Evolutionary conservation across 768 basidiomycete species (phyloP).

Genomic region (Hygrophorus pudorinus): DNA sequence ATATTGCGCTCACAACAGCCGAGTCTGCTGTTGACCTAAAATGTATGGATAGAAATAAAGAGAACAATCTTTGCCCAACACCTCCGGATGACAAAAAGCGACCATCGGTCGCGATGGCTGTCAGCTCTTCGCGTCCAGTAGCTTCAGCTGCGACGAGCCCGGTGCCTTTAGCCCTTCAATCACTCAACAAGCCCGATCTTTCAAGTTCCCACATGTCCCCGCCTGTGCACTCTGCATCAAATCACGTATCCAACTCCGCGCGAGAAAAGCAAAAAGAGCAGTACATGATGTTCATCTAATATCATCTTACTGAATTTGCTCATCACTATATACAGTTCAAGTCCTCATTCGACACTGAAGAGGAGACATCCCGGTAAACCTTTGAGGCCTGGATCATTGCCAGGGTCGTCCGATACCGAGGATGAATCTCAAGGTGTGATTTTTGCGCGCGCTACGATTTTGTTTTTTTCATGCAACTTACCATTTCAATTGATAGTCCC

Average conservation of each 20-base stretch:
- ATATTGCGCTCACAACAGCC: background rate
- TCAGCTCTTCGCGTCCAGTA: conserved; percentile 1
- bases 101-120: background rate
- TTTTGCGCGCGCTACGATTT: background rate
- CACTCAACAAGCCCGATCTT: no score
- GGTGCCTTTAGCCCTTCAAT: background rate
- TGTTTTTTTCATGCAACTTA: no score
- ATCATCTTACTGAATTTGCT: no score
- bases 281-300: no score
- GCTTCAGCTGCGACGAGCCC: background rate
- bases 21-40: background rate
- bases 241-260: conserved; percentile 7
- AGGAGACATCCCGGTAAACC: no score
- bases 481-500: background rate
- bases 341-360: conserved; percentile 7
- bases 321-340: background rate
- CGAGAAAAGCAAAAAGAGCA: no score
- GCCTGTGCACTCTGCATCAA: no score
- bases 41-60: background rate
- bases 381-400: no score
- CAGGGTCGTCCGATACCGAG: conserved; percentile 16
- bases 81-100: background rate
- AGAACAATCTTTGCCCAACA: background rate
- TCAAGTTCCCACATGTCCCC: no score
- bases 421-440: conserved; percentile 12